A percentile compares a stretch with the other conserved stretches of the same genome.
These are phyloP conservation scores for Leishmania tropica DNA, from an alignment of 208 protist genomes.

Conservation along the genomic window DNA sequence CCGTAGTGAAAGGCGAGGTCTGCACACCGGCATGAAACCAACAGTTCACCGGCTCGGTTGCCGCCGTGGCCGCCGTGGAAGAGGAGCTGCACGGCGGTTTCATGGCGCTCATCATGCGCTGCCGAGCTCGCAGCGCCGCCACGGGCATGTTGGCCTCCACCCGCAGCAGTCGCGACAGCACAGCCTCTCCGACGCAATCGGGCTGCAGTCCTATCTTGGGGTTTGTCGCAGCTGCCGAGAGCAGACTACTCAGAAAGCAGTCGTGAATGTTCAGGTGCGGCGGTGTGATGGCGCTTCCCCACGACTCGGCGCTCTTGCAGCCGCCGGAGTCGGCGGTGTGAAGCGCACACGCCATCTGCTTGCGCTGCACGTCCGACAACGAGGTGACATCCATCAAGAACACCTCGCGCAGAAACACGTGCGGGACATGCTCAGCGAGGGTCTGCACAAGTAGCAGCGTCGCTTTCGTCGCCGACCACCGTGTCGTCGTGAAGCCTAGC, in stretches of 20 bases:
- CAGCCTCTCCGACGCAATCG: constrained; percentile 42
- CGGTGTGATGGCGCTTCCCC: constrained; percentile 25
- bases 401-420: constrained; percentile 54
- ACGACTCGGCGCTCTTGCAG: constrained; percentile 1
- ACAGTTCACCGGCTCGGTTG: constrained; percentile 19
- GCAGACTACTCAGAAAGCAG: constrained; percentile 52
- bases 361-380: constrained; percentile 18
- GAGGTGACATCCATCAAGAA: constrained; percentile 32
- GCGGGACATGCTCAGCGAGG: constrained; percentile 45
- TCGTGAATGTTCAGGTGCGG: constrained; percentile 44
- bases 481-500: constrained; percentile 34
- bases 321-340: neutral
- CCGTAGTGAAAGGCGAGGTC: constrained; percentile 32
- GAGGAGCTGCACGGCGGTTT: neutral
- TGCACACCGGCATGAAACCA: constrained; percentile 62
- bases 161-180: constrained; percentile 55
- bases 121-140: constrained; percentile 26
- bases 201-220: constrained; percentile 22
- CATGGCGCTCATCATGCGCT: constrained; percentile 29
- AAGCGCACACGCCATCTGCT: constrained; percentile 1
- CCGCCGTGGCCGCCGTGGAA: neutral
- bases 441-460: constrained; percentile 58
- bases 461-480: constrained; percentile 56
- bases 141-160: constrained; percentile 57
- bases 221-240: constrained; percentile 13